Base-by-base conservation (phyloP, 1,284 basidiomycete species). In the Inonotus hispidus region DNA sequence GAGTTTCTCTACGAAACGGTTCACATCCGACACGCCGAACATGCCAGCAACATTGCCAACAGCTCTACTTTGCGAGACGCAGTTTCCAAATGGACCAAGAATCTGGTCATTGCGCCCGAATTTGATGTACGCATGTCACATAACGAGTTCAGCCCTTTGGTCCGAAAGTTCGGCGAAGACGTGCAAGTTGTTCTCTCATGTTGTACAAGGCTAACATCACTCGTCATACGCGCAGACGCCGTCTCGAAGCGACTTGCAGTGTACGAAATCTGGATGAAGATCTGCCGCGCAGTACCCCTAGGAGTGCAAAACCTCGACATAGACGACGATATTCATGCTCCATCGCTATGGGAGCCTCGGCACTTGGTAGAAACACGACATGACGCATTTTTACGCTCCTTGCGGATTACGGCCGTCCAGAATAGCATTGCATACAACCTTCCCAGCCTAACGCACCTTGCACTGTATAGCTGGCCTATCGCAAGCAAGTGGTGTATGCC, bases 1-100 rank as follows among this genome's bases (percentile, higher is more conserved):
- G 59, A 61, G 35, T 61, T 56, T 23, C 53, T 61, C 16, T 61
- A 61, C 52, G 50, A 53, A 29, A 53, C 49, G 5, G 32, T 60
- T 3, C 39, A 53, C 38, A 53, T 60, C 29, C 23, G 39, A 16
- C 29, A 29, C 41, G 39, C 50, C 10, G 58, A 60, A 21, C 58
- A 60, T 21, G 59, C 53, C 38, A 29, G 47, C 25, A 25, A n/a
- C 35, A 55, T 61, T 45, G 54, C 43, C 23, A 23, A 45, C 11
- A 47, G 59, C 21, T 53, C 59, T 37, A 21, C 38, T 8, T 49
- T 56, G 29, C 54, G 43, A 37, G 41, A 45, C 21, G 58, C 52
- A 13, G 38, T 60, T 19, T 32, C 35, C 14, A 54, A 46, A 32
- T 60, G 43, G 52, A 53, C 52, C 25, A 54, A 32, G 38, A 32